Evolutionary conservation across 192 early-diverging fungal species (phyloP), one percentile per base, ranked within the genome.

Genomic region (Coemansia sp.): DNA sequence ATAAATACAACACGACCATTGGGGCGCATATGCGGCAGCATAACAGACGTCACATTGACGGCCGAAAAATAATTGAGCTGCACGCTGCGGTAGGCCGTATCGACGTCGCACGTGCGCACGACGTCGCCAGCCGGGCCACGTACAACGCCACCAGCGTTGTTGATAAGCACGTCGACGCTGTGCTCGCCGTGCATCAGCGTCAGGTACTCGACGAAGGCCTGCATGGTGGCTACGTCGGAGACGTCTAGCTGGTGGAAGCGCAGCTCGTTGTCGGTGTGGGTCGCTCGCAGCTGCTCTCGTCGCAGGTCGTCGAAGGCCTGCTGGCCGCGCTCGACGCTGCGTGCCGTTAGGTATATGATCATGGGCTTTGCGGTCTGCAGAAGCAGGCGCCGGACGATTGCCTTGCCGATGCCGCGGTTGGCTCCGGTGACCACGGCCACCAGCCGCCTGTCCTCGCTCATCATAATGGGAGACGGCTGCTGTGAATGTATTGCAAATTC

Each of bases 171-270:
- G 40, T 79, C 76, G n/a, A 73, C 60, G 63, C 69, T 62, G 46
- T 52, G 62, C 39, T 53, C 42, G 23, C 76, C 76, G 51, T 79
- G 76, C 62, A 73, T 56, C 53, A 73, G 47, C 5, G 59, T 64
- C 45, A 79, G 41, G 43, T 79, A 79, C 19, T 59, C 71, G 42
- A 73, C 57, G 41, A 79, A 73, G 14, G 53, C 27, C 4, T 47
- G 53, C 34, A 73, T 69, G 44, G 66, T 73, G n/a, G 52, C 50
- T 0, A 38, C 30, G 27, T 69, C 61, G 1, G 52, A 24, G 2
- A 80, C 77, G 23, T 80, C 77, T 25, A 80, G 63, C 54, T 80
- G 77, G 54, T 80, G 77, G 52, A 73, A 73, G 12, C 71, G 66
- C 22, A 80, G 60, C 55, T 80, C 77, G 58, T 66, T 79, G 21